Base-by-base conservation (phyloP, 2,329 filamentous ascomycete genomes). In the Aspergillus pseudoviridinutans region DNA sequence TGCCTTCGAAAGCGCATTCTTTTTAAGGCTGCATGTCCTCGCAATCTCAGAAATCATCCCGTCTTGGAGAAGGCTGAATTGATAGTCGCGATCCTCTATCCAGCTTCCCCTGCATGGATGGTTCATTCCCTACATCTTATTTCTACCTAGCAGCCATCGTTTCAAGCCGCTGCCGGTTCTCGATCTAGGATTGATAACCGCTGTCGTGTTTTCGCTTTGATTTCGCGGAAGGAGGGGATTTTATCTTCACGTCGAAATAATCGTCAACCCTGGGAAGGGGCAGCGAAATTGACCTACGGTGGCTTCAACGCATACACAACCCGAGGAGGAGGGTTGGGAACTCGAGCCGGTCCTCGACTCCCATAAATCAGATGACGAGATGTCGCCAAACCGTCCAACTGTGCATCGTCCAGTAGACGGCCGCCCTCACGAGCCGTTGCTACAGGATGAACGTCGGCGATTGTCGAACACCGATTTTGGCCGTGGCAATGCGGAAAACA, bases 361-460 rank as follows among this genome's bases (percentile, higher is more conserved):
- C 49, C 68, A 72, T 54, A 71, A 72, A 53, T 74, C 73, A 59
- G 74, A 76, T 61, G 77, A 77, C 69, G 76, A 78, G 35, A 76
- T 81, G 67, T 69, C 74, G 54, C 68, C 70, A 60, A 76, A 70
- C 61, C 76, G 79, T 61, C 77, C 82, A 20, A 70, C 78, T 50
- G 74, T 80, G 66, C 74, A 79, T 62, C 78, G 77, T 53, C 77
- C 78, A 17, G 71, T 72, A 2, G 78, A 82, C 57, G 79, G 78
- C 57, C 79, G 79, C 50, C 76, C 76, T 51, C 76, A 82, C 54
- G 75, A 80, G 61, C 85, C 85, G 25, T 71, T 87, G 61, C 75
- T 88, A 32, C 80, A 79, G 58, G 73, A 78, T 62, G 77, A 79
- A 49, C 68, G 74, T 61, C 75, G 71, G 51, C 72, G 76, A 58